Conservation (phyloP, 2,329 filamentous ascomycete genomes). For the Grosmannia clavigera region DNA sequence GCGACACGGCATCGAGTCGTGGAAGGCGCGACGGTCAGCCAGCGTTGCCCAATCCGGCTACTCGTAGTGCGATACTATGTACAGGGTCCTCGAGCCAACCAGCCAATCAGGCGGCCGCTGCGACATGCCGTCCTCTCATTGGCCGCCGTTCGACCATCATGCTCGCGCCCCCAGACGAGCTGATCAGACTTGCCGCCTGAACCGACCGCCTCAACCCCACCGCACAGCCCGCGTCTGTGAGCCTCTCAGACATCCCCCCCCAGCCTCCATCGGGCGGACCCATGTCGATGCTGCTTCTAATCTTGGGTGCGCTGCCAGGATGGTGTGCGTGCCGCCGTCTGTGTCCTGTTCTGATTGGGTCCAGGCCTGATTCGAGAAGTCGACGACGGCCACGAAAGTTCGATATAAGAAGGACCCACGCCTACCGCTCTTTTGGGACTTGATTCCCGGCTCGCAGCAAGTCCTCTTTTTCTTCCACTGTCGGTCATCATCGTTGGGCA, state of each 20-base stretch:
- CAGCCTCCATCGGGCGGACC: neutral
- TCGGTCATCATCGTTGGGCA: neutral
- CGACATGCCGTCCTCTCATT: neutral
- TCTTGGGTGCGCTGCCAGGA: neutral
- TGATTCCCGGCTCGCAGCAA: neutral
- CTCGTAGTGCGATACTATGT: no score
- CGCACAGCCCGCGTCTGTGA: neutral
- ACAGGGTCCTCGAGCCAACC: neutral
- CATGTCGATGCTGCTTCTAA: neutral
- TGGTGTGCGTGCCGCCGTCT: conserved; percentile 5
- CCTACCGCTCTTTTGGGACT: neutral
- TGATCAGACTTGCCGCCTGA: neutral
- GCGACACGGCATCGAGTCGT: no score
- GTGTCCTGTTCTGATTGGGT: neutral
- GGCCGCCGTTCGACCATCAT: no score
- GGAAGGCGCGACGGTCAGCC: no score
- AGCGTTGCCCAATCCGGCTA: no score
- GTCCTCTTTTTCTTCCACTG: neutral
- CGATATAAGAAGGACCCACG: conserved; percentile 4
- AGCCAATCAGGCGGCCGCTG: conserved; percentile 7
- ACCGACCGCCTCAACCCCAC: neutral
- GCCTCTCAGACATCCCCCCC: neutral
- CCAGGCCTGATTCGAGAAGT: neutral
- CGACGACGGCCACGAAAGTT: neutral
- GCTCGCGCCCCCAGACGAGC: neutral